These are phyloP conservation scores for Aspergillus caelatus DNA, from an alignment of 2,329 filamentous ascomycete species.

Conservation along the genomic window DNA sequence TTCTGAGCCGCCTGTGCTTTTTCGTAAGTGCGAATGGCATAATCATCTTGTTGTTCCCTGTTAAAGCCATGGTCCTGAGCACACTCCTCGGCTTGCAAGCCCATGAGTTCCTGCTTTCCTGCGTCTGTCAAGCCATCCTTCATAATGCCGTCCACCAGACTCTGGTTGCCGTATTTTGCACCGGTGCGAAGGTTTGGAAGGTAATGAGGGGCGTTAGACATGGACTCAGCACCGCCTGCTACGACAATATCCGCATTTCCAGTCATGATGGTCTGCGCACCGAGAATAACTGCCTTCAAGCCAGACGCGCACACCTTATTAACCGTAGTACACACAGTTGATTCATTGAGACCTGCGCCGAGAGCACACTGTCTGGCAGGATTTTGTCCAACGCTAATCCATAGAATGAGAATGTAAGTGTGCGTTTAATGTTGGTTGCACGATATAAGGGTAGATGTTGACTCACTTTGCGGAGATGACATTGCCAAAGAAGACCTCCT, in stretches of 20 bases:
- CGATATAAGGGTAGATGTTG: background rate
- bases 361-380: constrained; percentile 94
- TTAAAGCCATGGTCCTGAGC: constrained; percentile 78
- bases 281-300: constrained; percentile 91
- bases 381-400: constrained; percentile 82
- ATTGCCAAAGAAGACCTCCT: constrained; percentile 98
- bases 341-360: constrained; percentile 78
- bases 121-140: constrained; percentile 95
- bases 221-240: constrained; percentile 93
- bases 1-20: constrained; percentile 86
- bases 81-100: constrained; percentile 88
- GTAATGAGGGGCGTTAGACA: constrained; percentile 98
- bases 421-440: background rate
- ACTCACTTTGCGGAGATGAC: constrained; percentile 91
- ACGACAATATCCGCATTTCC: constrained; percentile 92
- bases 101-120: constrained; percentile 93
- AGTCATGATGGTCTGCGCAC: constrained; percentile 95
- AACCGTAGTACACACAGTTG: constrained; percentile 84
- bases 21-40: constrained; percentile 93
- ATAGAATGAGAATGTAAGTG: constrained; percentile 9
- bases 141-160: constrained; percentile 84
- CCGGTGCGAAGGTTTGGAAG: constrained; percentile 83
- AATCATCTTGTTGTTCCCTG: constrained; percentile 88
- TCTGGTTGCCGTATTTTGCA: constrained; percentile 91
- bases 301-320: constrained; percentile 99